Conservation (phyloP, 2,329 filamentous ascomycete genomes). For the Xenosphaeropsis pyriputrescens region DNA sequence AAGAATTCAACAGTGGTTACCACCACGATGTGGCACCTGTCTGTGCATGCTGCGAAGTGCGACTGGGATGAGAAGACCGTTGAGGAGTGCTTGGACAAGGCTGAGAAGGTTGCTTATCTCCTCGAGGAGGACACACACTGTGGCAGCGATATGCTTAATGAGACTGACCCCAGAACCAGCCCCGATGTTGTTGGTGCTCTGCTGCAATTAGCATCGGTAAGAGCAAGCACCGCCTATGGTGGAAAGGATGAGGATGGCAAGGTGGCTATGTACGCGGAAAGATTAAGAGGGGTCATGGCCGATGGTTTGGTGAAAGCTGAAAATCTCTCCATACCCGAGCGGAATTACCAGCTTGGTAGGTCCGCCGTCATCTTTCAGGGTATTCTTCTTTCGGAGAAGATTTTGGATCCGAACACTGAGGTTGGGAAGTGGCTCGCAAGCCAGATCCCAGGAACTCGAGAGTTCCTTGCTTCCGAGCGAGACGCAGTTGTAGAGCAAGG, state of each 20-base stretch:
- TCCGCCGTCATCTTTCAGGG: slow-evolving; percentile 23
- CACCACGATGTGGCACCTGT: slow-evolving; percentile 9
- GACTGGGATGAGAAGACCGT: slow-evolving; percentile 10
- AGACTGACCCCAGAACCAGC: slow-evolving; percentile 20
- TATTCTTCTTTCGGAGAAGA: slow-evolving; percentile 21
- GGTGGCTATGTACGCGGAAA: slow-evolving; percentile 22
- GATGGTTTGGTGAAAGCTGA: neutral
- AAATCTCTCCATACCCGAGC: neutral
- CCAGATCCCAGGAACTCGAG: neutral
- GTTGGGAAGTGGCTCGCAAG: neutral
- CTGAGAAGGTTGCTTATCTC: slow-evolving; percentile 15
- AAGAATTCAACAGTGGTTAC: slow-evolving; percentile 3
- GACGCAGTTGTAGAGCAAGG: no score
- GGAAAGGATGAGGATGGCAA: slow-evolving; percentile 23
- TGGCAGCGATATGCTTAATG: slow-evolving; percentile 3
- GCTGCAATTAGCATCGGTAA: slow-evolving; percentile 27
- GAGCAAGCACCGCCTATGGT: slow-evolving; percentile 19
- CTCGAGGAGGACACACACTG: slow-evolving; percentile 13
- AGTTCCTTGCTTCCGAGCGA: neutral
- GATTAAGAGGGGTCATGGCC: slow-evolving; percentile 6
- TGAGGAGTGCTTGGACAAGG: slow-evolving; percentile 13
- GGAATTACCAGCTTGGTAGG: slow-evolving; percentile 13
- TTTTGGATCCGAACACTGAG: slow-evolving; percentile 11
- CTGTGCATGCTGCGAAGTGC: slow-evolving; percentile 8
- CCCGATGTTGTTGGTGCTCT: slow-evolving; percentile 25